A percentile compares a stretch with the other conserved stretches of the same genome.
These are phyloP conservation scores for Ceratocystis smalleyi DNA, from an alignment of 2,329 filamentous ascomycete genomes.

Conservation along the genomic window DNA sequence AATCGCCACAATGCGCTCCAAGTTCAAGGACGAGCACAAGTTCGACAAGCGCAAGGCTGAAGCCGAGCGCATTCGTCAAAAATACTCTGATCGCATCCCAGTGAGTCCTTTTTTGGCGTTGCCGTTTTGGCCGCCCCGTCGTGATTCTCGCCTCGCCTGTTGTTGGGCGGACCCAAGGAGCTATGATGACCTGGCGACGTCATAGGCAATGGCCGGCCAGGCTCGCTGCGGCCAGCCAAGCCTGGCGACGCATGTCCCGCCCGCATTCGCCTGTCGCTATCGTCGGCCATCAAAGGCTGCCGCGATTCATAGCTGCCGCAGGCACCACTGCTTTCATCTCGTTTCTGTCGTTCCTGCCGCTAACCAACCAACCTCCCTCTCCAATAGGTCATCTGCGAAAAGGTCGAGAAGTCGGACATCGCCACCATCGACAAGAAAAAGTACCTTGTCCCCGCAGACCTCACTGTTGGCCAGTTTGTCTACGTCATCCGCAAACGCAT, in stretches of 20 bases:
- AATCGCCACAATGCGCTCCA: conserved; percentile 67
- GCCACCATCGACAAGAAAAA: conserved; percentile 99
- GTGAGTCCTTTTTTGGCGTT: conserved; percentile 43
- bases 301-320: background rate
- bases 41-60: conserved; percentile 99
- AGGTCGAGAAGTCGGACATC: conserved; percentile 98
- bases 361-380: background rate
- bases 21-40: conserved; percentile 99
- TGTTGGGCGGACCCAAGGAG: background rate
- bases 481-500: conserved; percentile 99
- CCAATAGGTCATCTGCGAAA: conserved; percentile 89
- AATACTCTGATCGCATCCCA: conserved; percentile 95
- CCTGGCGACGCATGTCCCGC: too few species aligned
- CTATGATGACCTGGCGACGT: conserved; percentile 5
- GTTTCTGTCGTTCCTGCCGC: background rate
- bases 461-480: conserved; percentile 98
- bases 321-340: background rate
- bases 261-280: too few species aligned
- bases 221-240: too few species aligned
- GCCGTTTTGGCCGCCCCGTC: conserved; percentile 7
- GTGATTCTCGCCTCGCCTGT: too few species aligned
- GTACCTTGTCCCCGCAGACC: conserved; percentile 91
- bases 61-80: conserved; percentile 97
- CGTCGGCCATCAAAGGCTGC: too few species aligned
- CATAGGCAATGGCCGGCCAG: background rate